Evolutionary conservation across 2,329 filamentous ascomycete genomes (phyloP), one percentile per base, ranked within the genome.

Genomic region (Aspergillus tubingensis): DNA sequence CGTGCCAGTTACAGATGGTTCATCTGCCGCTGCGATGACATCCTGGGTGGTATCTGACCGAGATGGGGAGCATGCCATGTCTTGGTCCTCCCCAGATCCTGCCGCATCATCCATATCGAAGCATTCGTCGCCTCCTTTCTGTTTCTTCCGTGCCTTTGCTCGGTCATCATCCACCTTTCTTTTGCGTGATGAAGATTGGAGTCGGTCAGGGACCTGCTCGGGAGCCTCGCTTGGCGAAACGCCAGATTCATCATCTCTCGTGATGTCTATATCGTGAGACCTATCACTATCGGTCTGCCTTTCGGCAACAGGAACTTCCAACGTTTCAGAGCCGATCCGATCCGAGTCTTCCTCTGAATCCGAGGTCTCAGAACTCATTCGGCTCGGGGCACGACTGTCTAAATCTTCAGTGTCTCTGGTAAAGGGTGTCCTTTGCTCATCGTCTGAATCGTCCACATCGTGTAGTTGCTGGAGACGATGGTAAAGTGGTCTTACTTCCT

Each of bases 391-490:
- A 44, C 90, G 86, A 64, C 91, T 96, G 62, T 95, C 93, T 36
- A 88, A 87, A 65, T 95, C 93, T 72, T 96, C 93, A 0, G 91
- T 96, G 72, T 93, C 92, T 49, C 88, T 84, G 11, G 85, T 86
- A 52, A 88, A 77, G 11, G 89, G 86, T 36, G 85, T 89, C 53
- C 83, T 79, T 50, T 85, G 85, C 64, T 97, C 92, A 66, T 96
- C 93, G 65, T 96, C 93, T 0, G 92, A 96, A 73, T 97, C 91
- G n/a, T 84, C 84, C 39, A 90, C 90, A 44, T 91, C 89, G 64
- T 90, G 90, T 71, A 90, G 85, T 65, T 88, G 85, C 65, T 90
- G 85, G 63, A 95, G 82, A 36, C 88, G 86, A 76, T 96, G 90
- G 73, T 96, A 92, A 17, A 98, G 83, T 6, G 91, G 91, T 56